Evolutionary conservation across 148 eudicot species (phyloP).

Genomic region (Pouteria glomerata): DNA sequence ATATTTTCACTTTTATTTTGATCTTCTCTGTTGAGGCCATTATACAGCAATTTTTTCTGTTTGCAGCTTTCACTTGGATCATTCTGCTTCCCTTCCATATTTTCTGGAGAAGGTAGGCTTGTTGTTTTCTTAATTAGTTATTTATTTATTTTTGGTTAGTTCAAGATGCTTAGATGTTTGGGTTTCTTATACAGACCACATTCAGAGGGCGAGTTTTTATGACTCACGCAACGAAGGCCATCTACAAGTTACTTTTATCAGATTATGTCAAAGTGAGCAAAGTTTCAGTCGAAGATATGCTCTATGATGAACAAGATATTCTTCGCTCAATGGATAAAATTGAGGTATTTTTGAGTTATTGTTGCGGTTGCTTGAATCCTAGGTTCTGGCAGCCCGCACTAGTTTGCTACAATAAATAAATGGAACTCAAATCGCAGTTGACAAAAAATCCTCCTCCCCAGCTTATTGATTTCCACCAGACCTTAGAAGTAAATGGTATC

Average conservation of each 20-base stretch:
- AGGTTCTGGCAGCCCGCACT: background rate
- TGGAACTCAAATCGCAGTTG: background rate
- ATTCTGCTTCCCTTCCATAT: constrained; percentile 98
- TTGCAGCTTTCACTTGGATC: constrained; percentile 97
- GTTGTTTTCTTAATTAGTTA: constrained; percentile 16
- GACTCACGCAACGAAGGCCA: constrained; percentile 98
- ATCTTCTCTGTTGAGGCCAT: background rate
- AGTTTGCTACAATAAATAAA: background rate
- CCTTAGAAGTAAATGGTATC: constrained; percentile 91
- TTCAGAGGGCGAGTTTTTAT: constrained; percentile 91
- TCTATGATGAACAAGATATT: constrained; percentile 87
- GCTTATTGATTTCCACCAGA: constrained; percentile 98
- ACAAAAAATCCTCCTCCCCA: constrained; percentile 21
- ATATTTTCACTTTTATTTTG: background rate
- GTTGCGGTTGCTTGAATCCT: background rate
- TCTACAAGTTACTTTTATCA: constrained; percentile 79
- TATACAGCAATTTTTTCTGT: background rate
- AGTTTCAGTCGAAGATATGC: constrained; percentile 95
- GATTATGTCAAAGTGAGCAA: constrained; percentile 98
- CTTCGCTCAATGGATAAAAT: constrained; percentile 94
- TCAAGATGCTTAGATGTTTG: constrained; percentile 3
- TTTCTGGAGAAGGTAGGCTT: constrained; percentile 97
- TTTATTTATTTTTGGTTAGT: background rate
- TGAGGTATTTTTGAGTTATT: constrained; percentile 50
- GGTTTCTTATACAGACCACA: constrained; percentile 46